Evolutionary conservation across 805 yeast species (phyloP).

Genomic region (Pichia thaimueangensis): DNA sequence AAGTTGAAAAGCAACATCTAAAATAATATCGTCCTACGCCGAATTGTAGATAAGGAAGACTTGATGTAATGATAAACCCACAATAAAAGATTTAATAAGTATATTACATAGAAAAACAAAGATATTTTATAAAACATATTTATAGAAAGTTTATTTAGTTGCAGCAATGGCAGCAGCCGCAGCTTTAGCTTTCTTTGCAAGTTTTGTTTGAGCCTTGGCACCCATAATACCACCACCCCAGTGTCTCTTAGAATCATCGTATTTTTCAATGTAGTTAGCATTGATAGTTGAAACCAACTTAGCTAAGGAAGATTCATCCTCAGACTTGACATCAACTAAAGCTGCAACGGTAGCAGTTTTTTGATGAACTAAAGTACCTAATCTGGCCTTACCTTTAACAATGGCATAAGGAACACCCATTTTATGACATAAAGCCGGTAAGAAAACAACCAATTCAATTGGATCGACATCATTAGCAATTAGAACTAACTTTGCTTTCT

Average conservation of each 20-base stretch:
- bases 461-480: slow-evolving; percentile 99
- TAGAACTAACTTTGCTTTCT: slow-evolving; percentile 95
- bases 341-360: slow-evolving; percentile 98
- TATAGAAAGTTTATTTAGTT: no score
- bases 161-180: slow-evolving; percentile 61
- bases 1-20: no score
- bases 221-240: slow-evolving; percentile 99
- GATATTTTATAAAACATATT: no score
- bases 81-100: no score
- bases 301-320: slow-evolving; percentile 92
- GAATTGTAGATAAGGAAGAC: no score
- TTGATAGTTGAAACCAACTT: slow-evolving; percentile 87
- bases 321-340: slow-evolving; percentile 88
- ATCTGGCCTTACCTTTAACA: slow-evolving; percentile 97
- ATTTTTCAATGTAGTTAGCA: slow-evolving; percentile 88
- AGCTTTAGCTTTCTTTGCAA: slow-evolving; percentile 64
- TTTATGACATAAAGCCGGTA: slow-evolving; percentile 98
- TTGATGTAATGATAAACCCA: no score
- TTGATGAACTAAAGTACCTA: slow-evolving; percentile 95
- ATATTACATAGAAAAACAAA: no score
- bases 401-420: slow-evolving; percentile 99
- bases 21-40: no score
- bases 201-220: slow-evolving; percentile 83
- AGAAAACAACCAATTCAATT: slow-evolving; percentile 92
- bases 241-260: slow-evolving; percentile 95